phyloP scores from a whole-genome alignment of 768 basidiomycete species.

The Dioszegia crocea region DNA sequence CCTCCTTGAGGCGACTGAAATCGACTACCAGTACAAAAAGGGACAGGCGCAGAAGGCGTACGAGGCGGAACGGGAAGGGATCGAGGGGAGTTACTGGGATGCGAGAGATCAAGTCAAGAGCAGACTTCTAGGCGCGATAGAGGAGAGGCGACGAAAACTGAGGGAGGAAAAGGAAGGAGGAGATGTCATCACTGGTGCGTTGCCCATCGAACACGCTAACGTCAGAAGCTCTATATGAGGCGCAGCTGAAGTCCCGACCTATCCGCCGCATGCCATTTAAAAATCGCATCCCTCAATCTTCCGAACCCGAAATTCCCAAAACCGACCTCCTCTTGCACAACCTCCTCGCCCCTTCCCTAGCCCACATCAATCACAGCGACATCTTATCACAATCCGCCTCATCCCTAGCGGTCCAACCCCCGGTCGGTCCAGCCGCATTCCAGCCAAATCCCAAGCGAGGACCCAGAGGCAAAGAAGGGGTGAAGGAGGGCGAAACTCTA shows the following conservation, averaged over 20 bases:
- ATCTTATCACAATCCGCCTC: constrained; percentile 30
- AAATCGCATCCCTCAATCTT: constrained; percentile 9
- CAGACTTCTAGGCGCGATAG: constrained; percentile 50
- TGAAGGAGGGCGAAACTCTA: constrained; percentile 16
- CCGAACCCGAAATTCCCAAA: constrained; percentile 11
- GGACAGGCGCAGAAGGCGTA: constrained; percentile 48
- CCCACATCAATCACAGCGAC: constrained; percentile 39
- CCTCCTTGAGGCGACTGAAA: constrained; percentile 46
- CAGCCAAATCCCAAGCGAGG: constrained; percentile 29
- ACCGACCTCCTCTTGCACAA: constrained; percentile 34
- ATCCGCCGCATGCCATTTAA: constrained; percentile 27
- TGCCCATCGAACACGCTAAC: not conserved
- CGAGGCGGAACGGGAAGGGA: constrained; percentile 51
- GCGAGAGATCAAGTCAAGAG: constrained; percentile 51
- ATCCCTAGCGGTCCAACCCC: constrained; percentile 9
- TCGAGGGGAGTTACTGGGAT: constrained; percentile 52
- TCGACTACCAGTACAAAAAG: constrained; percentile 51
- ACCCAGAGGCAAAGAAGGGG: constrained; percentile 27
- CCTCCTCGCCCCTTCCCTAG: constrained; percentile 31
- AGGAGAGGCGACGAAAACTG: constrained; percentile 51
- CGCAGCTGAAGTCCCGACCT: constrained; percentile 36
- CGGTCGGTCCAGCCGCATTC: not conserved
- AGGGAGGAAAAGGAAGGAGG: constrained; percentile 53
- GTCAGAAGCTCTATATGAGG: constrained; percentile 31
- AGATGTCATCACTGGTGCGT: constrained; percentile 51